Conservation (phyloP, 352 stramenopile species). For the Globisporangium perplexum region DNA sequence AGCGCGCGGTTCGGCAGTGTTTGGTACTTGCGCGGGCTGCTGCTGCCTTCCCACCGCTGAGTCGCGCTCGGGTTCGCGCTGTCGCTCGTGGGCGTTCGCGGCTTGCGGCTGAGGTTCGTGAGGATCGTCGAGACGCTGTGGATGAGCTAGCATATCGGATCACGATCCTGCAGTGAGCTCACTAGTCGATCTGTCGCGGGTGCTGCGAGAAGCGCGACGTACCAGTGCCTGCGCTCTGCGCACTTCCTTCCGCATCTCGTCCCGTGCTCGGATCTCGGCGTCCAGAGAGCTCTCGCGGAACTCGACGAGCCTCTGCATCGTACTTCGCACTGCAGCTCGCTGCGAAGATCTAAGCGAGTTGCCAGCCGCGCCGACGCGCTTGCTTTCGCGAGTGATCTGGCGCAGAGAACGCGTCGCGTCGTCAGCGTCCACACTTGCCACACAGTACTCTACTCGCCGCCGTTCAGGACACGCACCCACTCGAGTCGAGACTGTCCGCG, state of each 20-base stretch:
- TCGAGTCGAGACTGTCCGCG: slow-evolving; percentile 30
- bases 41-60: slow-evolving; percentile 7
- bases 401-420: not conserved
- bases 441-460: not conserved
- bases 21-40: slow-evolving; percentile 18
- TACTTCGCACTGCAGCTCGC: slow-evolving; percentile 14
- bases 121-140: slow-evolving; percentile 45
- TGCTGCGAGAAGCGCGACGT: slow-evolving; percentile 1
- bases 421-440: not conserved
- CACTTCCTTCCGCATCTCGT: slow-evolving; percentile 22
- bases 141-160: slow-evolving; percentile 30
- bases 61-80: slow-evolving; percentile 8
- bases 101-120: slow-evolving; percentile 32
- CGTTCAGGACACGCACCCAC: slow-evolving; percentile 19
- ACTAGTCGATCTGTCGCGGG: too few species aligned
- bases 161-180: not conserved
- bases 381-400: slow-evolving; percentile 17
- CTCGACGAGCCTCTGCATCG: slow-evolving; percentile 44
- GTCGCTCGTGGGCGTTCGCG: slow-evolving; percentile 6
- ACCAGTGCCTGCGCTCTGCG: slow-evolving; percentile 38
- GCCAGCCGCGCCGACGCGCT: not conserved
- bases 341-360: not conserved
- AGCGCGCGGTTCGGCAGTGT: slow-evolving; percentile 23
- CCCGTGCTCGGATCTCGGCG: slow-evolving; percentile 16
- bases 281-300: slow-evolving; percentile 26